A percentile compares a stretch with the other conserved stretches of the same genome.
These are phyloP conservation scores for Bondarzewia mesenterica DNA, from an alignment of 1,284 basidiomycete genomes.

Conservation along the genomic window DNA sequence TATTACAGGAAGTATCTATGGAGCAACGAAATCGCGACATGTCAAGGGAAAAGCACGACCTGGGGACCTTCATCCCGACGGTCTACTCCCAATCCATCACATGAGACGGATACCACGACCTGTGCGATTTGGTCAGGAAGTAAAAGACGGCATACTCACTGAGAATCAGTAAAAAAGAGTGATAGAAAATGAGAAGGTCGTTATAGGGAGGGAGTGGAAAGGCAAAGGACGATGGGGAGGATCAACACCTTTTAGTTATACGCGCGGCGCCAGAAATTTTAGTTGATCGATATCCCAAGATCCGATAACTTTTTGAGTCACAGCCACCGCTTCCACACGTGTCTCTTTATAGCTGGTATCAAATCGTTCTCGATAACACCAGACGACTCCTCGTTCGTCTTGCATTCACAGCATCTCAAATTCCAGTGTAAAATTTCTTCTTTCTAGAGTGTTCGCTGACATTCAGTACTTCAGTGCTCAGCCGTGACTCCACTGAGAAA, in stretches of 20 bases:
- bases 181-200: neutral
- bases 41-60: neutral
- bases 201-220: no score
- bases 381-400: no score
- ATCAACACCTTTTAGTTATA: conserved; percentile 22
- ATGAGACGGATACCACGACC: conserved; percentile 2
- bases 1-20: neutral
- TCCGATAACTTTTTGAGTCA: conserved; percentile 19
- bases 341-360: neutral
- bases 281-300: conserved; percentile 26
- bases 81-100: no score
- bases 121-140: neutral
- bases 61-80: no score
- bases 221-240: no score
- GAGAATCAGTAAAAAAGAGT: conserved; percentile 6
- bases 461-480: no score
- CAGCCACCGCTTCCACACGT: neutral
- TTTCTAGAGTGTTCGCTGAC: no score
- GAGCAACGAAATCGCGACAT: neutral
- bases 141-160: conserved; percentile 7
- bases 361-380: neutral
- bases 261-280: conserved; percentile 25
- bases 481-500: no score
- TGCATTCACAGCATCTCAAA: no score
- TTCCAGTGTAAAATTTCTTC: no score